phyloP scores from a whole-genome alignment of 768 basidiomycete species.

The Lactarius hengduanensis region DNA sequence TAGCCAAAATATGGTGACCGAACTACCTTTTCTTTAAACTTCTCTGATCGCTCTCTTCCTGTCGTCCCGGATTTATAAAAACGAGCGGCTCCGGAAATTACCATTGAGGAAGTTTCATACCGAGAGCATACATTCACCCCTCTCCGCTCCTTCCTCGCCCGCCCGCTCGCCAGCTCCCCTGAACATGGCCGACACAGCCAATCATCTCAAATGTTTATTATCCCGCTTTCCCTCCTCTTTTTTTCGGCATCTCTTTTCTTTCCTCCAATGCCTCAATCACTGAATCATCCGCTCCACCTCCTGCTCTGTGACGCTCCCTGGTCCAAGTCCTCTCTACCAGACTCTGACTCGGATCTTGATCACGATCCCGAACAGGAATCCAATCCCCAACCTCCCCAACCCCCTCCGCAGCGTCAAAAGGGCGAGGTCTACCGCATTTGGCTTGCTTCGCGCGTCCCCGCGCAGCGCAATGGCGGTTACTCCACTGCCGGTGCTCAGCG shows the following conservation, averaged over 20 bases:
- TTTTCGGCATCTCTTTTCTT: not conserved
- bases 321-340: not conserved
- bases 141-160: conserved; percentile 1
- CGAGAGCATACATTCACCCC: conserved; percentile 9
- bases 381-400: not conserved
- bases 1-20: conserved; percentile 17
- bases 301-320: conserved; percentile 15
- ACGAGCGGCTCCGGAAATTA: conserved; percentile 8
- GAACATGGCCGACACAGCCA: conserved; percentile 23
- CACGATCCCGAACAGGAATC: conserved; percentile 5
- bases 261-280: conserved; percentile 12
- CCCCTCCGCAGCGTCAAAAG: not conserved
- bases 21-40: conserved; percentile 13
- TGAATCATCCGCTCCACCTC: conserved; percentile 18
- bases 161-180: conserved; percentile 3
- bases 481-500: conserved; percentile 66
- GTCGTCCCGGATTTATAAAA: conserved; percentile 7
- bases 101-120: conserved; percentile 21
- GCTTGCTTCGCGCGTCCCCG: conserved; percentile 33
- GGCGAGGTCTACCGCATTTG: conserved; percentile 32
- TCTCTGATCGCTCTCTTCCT: conserved; percentile 21
- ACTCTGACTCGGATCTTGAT: conserved; percentile 12
- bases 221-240: not conserved
- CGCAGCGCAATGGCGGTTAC: conserved; percentile 23
- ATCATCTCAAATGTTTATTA: conserved; percentile 20